Percentiles rank a stretch among this genome's conserved stretches.
phyloP scores from a whole-genome alignment of 1,139 yeast species.

The Protomyces lactucae-debilis region DNA sequence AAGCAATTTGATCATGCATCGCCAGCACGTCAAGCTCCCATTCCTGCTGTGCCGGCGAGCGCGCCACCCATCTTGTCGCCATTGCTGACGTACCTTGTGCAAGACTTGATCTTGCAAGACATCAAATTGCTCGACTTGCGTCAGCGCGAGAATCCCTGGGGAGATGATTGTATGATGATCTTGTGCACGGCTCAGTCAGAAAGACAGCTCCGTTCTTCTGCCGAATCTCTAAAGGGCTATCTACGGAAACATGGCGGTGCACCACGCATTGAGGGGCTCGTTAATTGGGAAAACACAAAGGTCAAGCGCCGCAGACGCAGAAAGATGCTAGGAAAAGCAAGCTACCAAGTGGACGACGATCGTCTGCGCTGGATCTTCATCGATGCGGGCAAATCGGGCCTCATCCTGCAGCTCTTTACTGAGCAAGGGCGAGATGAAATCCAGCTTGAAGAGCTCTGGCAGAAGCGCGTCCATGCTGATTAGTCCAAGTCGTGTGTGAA shows the following conservation, averaged over 20 bases:
- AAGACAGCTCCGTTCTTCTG: slow-evolving; percentile 14
- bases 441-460: slow-evolving; percentile 21
- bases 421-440: slow-evolving; percentile 19
- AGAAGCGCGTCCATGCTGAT: slow-evolving; percentile 8
- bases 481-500: background rate
- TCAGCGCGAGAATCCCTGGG: slow-evolving; percentile 19
- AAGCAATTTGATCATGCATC: slow-evolving; percentile 11
- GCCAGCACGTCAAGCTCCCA: slow-evolving; percentile 1
- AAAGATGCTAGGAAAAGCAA: slow-evolving; percentile 21
- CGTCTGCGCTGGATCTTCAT: slow-evolving; percentile 18
- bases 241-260: slow-evolving; percentile 2
- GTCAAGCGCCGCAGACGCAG: slow-evolving; percentile 20
- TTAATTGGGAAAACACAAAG: slow-evolving; percentile 24
- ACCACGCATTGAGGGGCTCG: slow-evolving; percentile 15
- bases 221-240: slow-evolving; percentile 20
- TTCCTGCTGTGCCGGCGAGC: slow-evolving; percentile 4
- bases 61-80: slow-evolving; percentile 13
- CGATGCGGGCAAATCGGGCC: slow-evolving; percentile 14
- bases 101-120: slow-evolving; percentile 17
- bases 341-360: slow-evolving; percentile 22
- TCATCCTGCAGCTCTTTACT: slow-evolving; percentile 18
- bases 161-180: slow-evolving; percentile 16
- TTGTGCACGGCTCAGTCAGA: slow-evolving; percentile 16
- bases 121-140: slow-evolving; percentile 15
- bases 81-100: slow-evolving; percentile 5